Conservation (phyloP, 352 stramenopile species). For the Globisporangium perplexum region DNA sequence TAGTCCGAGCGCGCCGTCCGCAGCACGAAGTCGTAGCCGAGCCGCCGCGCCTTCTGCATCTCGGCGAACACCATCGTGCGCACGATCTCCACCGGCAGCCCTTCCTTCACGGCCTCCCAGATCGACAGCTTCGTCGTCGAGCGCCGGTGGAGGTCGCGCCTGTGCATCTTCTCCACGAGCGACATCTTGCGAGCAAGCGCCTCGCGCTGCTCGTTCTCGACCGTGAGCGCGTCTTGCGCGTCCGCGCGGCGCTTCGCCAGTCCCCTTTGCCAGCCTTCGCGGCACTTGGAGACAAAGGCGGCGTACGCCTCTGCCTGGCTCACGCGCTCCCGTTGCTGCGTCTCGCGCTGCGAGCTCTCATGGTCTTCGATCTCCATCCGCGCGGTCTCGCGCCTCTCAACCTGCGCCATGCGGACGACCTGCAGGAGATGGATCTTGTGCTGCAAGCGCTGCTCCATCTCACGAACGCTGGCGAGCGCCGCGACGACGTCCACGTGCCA, state of each 20-base stretch:
- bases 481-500: constrained; percentile 33
- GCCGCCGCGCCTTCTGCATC: constrained; percentile 54
- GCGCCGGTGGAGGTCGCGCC: constrained; percentile 18
- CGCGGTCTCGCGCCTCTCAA: constrained; percentile 22
- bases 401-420: constrained; percentile 23
- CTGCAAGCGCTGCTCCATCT: constrained; percentile 26
- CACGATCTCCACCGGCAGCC: constrained; percentile 36
- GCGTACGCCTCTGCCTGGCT: constrained; percentile 20
- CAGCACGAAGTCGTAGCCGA: constrained; percentile 52
- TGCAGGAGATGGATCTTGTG: constrained; percentile 32
- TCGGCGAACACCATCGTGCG: constrained; percentile 48
- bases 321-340: constrained; percentile 9
- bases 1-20: constrained; percentile 39
- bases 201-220: constrained; percentile 10
- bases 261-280: constrained; percentile 36
- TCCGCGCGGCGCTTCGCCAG: constrained; percentile 32
- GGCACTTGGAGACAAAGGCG: constrained; percentile 24
- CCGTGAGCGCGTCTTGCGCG: not conserved
- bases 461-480: constrained; percentile 20
- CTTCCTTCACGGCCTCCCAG: constrained; percentile 62
- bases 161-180: constrained; percentile 14
- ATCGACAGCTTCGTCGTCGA: constrained; percentile 46
- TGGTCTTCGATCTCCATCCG: constrained; percentile 39
- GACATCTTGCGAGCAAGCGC: constrained; percentile 8
- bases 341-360: constrained; percentile 16